These are phyloP conservation scores for Pseudogymnoascus sp. DNA, from an alignment of 2,329 filamentous ascomycete species.

Conservation along the genomic window DNA sequence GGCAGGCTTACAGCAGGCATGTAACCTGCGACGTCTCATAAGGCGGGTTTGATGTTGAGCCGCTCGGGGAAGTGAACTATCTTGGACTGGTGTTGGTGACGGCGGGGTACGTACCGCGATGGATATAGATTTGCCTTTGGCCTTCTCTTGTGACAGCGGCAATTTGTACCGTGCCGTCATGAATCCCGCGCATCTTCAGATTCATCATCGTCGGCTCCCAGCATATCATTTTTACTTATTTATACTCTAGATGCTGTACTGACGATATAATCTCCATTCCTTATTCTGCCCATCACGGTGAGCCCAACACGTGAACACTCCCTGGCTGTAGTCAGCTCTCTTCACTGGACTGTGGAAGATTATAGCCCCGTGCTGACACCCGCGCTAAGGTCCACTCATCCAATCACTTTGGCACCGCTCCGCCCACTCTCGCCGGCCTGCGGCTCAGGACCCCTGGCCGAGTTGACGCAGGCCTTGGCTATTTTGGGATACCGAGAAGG, in stretches of 20 bases:
- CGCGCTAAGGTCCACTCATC: neutral
- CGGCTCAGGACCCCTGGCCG: neutral
- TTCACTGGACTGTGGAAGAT: neutral
- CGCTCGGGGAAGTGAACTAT: neutral
- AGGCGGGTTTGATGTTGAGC: neutral
- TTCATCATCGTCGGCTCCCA: neutral
- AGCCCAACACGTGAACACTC: neutral
- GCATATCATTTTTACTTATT: neutral
- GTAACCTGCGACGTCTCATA: neutral
- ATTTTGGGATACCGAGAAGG: neutral
- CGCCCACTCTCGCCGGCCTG: neutral
- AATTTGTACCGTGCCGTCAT: neutral
- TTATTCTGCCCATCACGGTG: neutral
- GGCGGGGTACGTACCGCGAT: neutral
- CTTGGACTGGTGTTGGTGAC: neutral
- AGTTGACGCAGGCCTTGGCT: slow-evolving; percentile 1
- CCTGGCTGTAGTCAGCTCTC: neutral
- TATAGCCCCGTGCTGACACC: slow-evolving; percentile 1
- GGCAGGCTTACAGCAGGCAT: neutral
- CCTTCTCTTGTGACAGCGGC: neutral
- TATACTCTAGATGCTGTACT: neutral
- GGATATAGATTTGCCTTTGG: neutral
- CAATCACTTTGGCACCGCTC: neutral
- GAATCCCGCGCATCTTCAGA: neutral
- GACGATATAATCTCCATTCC: neutral